Evolutionary conservation across 257 asterid species (phyloP).

Genomic region (Petunia axillaris): DNA sequence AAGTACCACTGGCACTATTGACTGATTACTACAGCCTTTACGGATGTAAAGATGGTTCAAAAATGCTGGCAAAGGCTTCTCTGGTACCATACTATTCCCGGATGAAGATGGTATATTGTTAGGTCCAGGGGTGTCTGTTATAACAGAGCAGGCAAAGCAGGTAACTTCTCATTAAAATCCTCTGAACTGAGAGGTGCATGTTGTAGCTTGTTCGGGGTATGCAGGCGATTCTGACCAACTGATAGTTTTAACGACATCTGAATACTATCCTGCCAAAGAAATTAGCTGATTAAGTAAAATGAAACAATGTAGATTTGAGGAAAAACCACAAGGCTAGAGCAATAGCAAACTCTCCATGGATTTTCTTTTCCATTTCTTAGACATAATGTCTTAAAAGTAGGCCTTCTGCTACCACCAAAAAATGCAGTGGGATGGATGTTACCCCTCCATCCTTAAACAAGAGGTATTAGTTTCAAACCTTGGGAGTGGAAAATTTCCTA

Average conservation of each 20-base stretch:
- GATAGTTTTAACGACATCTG: slow-evolving; percentile 13
- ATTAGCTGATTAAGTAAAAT: too few species aligned
- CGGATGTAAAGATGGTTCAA: slow-evolving; percentile 29
- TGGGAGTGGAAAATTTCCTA: too few species aligned
- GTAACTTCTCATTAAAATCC: slow-evolving; percentile 26
- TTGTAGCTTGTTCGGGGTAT: slow-evolving; percentile 27
- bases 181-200: slow-evolving; percentile 18
- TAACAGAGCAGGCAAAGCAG: slow-evolving; percentile 23
- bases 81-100: neutral
- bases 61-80: slow-evolving; percentile 28
- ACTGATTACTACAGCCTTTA: slow-evolving; percentile 18
- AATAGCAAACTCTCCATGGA: too few species aligned
- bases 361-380: too few species aligned
- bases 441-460: too few species aligned
- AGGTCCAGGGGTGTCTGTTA: slow-evolving; percentile 22
- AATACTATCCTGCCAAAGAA: neutral
- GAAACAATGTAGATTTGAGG: too few species aligned
- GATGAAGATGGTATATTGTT: neutral
- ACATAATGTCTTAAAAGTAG: too few species aligned
- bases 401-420: too few species aligned
- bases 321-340: too few species aligned
- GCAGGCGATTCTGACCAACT: neutral
- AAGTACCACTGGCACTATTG: slow-evolving; percentile 26
- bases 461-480: too few species aligned
- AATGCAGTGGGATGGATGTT: too few species aligned